Percentiles rank a stretch among this genome's conserved stretches.
These are phyloP conservation scores for Lactuca sativa DNA, from an alignment of 129 eudicot species.

Conservation along the genomic window DNA sequence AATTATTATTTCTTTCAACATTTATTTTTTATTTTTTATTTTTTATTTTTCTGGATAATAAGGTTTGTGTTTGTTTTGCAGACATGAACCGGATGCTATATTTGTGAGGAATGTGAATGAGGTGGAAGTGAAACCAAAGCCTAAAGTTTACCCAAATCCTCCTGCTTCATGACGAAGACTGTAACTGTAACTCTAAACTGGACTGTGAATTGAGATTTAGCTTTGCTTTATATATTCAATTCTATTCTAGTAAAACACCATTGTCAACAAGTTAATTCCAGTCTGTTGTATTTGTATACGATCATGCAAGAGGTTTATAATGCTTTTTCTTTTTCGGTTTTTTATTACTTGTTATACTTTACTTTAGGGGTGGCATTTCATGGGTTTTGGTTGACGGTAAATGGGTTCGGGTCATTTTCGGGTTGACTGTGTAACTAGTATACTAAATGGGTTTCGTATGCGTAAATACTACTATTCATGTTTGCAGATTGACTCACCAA, in stretches of 20 bases:
- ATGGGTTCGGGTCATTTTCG: background rate
- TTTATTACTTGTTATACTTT: background rate
- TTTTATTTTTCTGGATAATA: background rate
- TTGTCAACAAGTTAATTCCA: constrained; percentile 10
- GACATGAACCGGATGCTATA: constrained; percentile 87
- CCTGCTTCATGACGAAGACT: constrained; percentile 49
- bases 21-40: background rate
- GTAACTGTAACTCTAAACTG: no score
- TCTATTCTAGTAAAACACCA: background rate
- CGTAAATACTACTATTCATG: no score
- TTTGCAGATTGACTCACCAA: no score
- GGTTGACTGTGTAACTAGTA: background rate
- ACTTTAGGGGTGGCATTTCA: background rate
- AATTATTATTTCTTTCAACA: constrained; percentile 13
- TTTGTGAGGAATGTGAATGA: constrained; percentile 76
- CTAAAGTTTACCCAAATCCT: constrained; percentile 68
- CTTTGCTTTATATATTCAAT: no score
- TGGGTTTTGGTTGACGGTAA: background rate
- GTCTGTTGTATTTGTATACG: constrained; percentile 4
- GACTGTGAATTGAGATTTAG: no score
- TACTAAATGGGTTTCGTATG: background rate
- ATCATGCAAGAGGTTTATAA: background rate
- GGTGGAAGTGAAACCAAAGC: constrained; percentile 95
- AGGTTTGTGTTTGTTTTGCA: constrained; percentile 35
- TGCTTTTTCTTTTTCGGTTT: background rate